These are phyloP conservation scores for Arachis stenosperma DNA, from an alignment of 306 rosid genomes.

Conservation along the genomic window DNA sequence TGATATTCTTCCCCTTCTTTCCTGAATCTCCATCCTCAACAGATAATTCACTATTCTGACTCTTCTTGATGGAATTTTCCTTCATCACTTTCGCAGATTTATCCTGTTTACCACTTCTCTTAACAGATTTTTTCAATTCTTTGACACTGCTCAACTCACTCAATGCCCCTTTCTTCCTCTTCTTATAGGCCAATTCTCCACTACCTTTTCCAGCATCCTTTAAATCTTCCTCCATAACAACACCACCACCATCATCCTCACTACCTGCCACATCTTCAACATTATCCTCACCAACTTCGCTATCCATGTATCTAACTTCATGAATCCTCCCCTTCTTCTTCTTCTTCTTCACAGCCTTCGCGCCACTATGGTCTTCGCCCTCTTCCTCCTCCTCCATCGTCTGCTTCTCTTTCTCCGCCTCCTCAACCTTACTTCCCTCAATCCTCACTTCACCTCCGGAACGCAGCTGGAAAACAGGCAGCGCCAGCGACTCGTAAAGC, in stretches of 20 bases:
- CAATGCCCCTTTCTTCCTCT: constrained; percentile 51
- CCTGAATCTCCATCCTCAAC: constrained; percentile 35
- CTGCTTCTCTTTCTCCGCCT: too few species aligned
- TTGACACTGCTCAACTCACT: constrained; percentile 43
- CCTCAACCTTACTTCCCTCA: too few species aligned
- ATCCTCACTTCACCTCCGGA: too few species aligned
- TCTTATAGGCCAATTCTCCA: constrained; percentile 42
- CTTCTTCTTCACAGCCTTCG: constrained; percentile 39
- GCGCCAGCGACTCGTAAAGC: too few species aligned
- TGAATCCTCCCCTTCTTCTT: constrained; percentile 83
- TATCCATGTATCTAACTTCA: constrained; percentile 78
- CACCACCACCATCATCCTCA: constrained; percentile 32
- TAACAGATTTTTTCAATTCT: constrained; percentile 36
- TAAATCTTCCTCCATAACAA: not conserved
- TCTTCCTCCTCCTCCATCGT: constrained; percentile 16
- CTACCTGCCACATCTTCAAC: constrained; percentile 34
- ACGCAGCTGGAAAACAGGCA: too few species aligned
- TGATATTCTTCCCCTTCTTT: constrained; percentile 44
- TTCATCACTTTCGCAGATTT: too few species aligned
- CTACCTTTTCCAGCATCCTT: constrained; percentile 33
- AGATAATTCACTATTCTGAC: too few species aligned
- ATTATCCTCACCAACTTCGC: constrained; percentile 35
- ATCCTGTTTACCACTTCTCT: constrained; percentile 33
- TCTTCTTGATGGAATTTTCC: too few species aligned
- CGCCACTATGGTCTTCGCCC: not conserved